Percentiles rank a stretch among this genome's conserved stretches.
Conservation (phyloP, 2,329 filamentous ascomycete species). For the Immersiporthe knoxdaviesiana region DNA sequence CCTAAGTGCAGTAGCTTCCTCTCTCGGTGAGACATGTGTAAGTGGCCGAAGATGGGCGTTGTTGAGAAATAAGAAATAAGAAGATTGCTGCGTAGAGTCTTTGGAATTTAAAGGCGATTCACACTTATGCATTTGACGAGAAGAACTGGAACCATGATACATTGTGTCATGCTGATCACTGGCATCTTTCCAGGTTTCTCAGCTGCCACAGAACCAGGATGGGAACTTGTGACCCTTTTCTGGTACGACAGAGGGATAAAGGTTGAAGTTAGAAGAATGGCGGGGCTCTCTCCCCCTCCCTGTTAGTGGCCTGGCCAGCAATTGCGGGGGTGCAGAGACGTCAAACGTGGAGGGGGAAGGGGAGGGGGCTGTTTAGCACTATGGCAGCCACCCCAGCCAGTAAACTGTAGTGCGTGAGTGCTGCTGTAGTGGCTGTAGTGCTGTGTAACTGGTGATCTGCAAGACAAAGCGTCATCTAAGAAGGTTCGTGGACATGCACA, state of each 20-base stretch:
- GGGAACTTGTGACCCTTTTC: not conserved
- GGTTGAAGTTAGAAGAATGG: not conserved
- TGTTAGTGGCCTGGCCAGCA: not conserved
- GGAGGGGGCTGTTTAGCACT: not conserved
- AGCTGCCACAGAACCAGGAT: no score
- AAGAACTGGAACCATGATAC: not conserved
- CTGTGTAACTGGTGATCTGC: not conserved
- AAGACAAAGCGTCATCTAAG: no score
- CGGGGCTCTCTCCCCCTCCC: no score
- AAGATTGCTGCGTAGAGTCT: no score
- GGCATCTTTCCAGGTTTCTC: not conserved
- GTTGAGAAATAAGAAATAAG: no score
- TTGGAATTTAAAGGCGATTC: no score
- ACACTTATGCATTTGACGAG: no score
- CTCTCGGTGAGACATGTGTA: not conserved
- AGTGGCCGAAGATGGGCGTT: not conserved
- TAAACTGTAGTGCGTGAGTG: no score
- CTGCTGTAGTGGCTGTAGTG: no score
- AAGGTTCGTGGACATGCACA: no score
- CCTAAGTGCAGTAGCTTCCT: no score
- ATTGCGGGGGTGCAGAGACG: slow-evolving; percentile 13
- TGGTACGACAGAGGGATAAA: not conserved
- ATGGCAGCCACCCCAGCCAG: no score
- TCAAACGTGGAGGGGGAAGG: not conserved
- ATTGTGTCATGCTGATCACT: not conserved